phyloP scores from a whole-genome alignment of 2,329 filamentous ascomycete genomes.

The Diaporthe nobilis region DNA sequence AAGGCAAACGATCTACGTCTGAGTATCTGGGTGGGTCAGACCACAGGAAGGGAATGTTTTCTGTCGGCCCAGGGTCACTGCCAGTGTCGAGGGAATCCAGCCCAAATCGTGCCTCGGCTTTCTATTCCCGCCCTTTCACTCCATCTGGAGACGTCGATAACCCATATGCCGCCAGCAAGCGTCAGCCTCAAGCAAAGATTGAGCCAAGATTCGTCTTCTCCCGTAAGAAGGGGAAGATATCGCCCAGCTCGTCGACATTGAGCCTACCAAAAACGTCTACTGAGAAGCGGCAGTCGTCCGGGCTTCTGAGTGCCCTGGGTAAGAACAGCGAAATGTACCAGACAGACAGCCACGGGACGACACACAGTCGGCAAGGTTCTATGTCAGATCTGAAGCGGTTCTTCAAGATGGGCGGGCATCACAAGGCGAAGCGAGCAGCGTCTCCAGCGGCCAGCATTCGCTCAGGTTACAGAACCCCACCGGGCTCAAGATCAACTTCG shows the following conservation, averaged over 20 bases:
- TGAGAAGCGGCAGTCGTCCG: conserved; percentile 67
- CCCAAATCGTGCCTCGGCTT: conserved; percentile 72
- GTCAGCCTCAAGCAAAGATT: conserved; percentile 77
- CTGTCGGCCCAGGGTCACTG: conserved; percentile 65
- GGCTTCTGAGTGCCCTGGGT: conserved; percentile 55
- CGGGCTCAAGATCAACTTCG: conserved; percentile 62
- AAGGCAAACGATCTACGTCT: conserved; percentile 42
- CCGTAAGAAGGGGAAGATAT: conserved; percentile 76
- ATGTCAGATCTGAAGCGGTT: conserved; percentile 98
- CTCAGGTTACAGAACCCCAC: conserved; percentile 63
- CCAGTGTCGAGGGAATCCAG: conserved; percentile 74
- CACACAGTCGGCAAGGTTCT: conserved; percentile 76
- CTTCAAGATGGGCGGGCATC: conserved; percentile 82
- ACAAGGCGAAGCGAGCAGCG: conserved; percentile 78
- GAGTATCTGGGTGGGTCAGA: conserved; percentile 46
- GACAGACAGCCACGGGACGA: conserved; percentile 60
- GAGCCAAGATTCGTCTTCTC: conserved; percentile 90
- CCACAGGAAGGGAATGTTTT: conserved; percentile 70
- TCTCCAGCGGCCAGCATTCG: conserved; percentile 72
- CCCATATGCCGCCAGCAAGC: conserved; percentile 87
- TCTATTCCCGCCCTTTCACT: conserved; percentile 81
- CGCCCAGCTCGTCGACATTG: conserved; percentile 67
- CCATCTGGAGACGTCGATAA: conserved; percentile 86
- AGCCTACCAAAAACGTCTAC: conserved; percentile 61
- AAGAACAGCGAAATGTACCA: conserved; percentile 60